Percentiles rank a stretch among this genome's conserved stretches.
Conservation (phyloP, 176 grass and related monocot species). For the Rhynchospora tenuis region DNA sequence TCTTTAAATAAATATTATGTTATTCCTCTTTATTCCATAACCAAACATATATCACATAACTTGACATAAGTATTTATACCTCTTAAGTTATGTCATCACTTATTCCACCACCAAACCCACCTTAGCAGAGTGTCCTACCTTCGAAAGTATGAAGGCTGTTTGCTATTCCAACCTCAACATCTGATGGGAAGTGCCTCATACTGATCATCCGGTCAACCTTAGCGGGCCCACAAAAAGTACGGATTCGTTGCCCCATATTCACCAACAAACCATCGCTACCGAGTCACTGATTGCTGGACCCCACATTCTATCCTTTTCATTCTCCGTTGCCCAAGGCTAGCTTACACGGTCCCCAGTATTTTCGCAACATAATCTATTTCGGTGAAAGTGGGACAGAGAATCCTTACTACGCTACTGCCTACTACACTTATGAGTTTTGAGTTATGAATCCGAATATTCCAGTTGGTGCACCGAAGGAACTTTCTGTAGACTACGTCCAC, state of each 20-base stretch:
- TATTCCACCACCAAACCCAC: too few relatives aligned
- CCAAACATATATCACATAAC: too few relatives aligned
- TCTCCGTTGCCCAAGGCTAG: not conserved
- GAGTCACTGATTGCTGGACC: not conserved
- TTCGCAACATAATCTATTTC: not conserved
- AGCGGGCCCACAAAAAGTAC: not conserved
- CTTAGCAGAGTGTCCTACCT: too few relatives aligned
- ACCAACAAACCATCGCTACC: not conserved
- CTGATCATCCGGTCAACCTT: not conserved
- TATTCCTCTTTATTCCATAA: too few relatives aligned
- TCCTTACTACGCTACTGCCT: not conserved
- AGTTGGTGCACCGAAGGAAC: not conserved
- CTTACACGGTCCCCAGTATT: not conserved
- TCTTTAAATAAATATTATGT: too few relatives aligned
- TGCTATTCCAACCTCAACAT: not conserved
- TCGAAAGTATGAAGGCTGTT: not conserved
- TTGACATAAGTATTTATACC: too few relatives aligned
- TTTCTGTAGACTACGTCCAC: not conserved
- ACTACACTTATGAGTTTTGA: too few relatives aligned
- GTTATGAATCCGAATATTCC: not conserved
- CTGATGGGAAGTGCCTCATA: not conserved
- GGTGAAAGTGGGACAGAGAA: not conserved
- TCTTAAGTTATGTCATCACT: too few relatives aligned
- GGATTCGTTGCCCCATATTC: not conserved
- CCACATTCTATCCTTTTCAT: not conserved